Evolutionary conservation across 2,329 filamentous ascomycete species (phyloP).

Genomic region (Aureobasidium leucospermi): DNA sequence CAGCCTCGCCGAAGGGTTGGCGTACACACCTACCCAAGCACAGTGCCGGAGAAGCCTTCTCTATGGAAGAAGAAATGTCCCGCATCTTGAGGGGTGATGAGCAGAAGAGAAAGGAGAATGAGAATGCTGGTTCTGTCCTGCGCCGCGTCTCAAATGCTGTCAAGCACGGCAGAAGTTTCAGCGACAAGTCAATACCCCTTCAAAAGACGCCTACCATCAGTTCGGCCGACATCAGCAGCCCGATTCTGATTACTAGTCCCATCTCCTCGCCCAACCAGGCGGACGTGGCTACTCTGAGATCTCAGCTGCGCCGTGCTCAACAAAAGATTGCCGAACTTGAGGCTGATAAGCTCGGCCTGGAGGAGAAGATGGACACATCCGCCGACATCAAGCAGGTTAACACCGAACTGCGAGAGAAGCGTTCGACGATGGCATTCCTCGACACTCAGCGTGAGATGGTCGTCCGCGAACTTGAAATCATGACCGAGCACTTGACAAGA

Average conservation of each 20-base stretch:
- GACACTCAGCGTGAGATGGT: slow-evolving; percentile 95
- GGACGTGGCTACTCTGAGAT: slow-evolving; percentile 45
- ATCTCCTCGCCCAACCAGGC: slow-evolving; percentile 46
- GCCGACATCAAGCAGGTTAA: slow-evolving; percentile 68
- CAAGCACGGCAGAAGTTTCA: slow-evolving; percentile 83
- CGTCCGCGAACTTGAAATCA: slow-evolving; percentile 80
- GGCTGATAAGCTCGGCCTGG: slow-evolving; percentile 57
- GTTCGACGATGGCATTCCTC: slow-evolving; percentile 88
- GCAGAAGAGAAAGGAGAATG: slow-evolving; percentile 32
- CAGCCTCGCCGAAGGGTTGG: slow-evolving; percentile 26
- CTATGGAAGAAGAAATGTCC: slow-evolving; percentile 91
- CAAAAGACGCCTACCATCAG: slow-evolving; percentile 14
- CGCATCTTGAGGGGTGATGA: slow-evolving; percentile 77
- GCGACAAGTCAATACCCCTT: slow-evolving; percentile 39
- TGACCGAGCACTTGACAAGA: slow-evolving; percentile 79
- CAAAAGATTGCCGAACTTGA: slow-evolving; percentile 82
- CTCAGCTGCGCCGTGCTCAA: slow-evolving; percentile 73
- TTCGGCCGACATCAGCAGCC: slow-evolving; percentile 22
- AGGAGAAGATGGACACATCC: slow-evolving; percentile 49
- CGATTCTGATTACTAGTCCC: slow-evolving; percentile 62
- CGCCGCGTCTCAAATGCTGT: slow-evolving; percentile 89
- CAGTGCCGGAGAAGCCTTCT: slow-evolving; percentile 78
- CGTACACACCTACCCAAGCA: slow-evolving; percentile 35
- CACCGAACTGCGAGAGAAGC: slow-evolving; percentile 82
- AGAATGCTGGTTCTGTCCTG: slow-evolving; percentile 58